Conservation (phyloP, 352 stramenopile species). For the Pythium diclinum region DNA sequence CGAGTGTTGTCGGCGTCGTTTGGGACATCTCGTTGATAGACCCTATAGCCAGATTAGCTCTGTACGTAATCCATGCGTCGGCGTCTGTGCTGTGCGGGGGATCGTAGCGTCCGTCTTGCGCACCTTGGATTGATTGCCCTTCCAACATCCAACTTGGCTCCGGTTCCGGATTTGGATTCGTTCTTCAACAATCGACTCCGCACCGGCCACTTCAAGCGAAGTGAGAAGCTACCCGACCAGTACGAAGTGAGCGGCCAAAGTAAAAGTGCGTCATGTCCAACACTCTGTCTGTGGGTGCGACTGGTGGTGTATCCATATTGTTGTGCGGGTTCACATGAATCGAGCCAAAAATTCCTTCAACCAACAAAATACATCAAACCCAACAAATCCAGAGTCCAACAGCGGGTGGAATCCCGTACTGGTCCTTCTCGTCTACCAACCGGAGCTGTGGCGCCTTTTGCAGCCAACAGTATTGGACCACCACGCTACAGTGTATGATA, state of each 20-base stretch:
- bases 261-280: constrained; percentile 3
- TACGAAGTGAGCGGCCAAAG: background rate
- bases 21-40: constrained; percentile 2
- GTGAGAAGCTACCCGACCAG: constrained; percentile 12
- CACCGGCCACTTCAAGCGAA: constrained; percentile 17
- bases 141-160: constrained; percentile 1
- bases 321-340: background rate
- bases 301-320: constrained; percentile 6
- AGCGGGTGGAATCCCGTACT: background rate
- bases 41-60: background rate
- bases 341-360: constrained; percentile 5
- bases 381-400: background rate
- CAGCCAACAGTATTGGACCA: background rate
- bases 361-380: background rate
- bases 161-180: constrained; percentile 7
- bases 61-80: background rate
- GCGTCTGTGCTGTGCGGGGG: background rate
- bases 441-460: background rate
- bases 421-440: background rate
- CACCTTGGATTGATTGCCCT: background rate
- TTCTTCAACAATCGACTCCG: constrained; percentile 1
- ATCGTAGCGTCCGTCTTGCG: background rate
- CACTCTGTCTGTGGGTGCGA: constrained; percentile 1
- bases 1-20: background rate
- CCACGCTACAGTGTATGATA: background rate